Conservation (phyloP, 2,329 filamentous ascomycete species). For the Fusarium burgessii region DNA sequence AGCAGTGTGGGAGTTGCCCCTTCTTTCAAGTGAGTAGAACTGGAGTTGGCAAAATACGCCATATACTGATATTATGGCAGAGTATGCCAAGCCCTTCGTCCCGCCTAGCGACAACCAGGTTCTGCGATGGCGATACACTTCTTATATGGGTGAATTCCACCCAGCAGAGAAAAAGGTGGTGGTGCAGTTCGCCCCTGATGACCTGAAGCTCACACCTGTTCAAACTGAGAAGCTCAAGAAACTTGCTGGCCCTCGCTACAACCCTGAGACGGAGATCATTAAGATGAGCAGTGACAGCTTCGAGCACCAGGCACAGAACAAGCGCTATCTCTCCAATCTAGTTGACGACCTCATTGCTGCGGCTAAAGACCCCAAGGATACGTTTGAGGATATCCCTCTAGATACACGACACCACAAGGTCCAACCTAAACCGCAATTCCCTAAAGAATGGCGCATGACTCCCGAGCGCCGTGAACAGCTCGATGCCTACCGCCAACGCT, state of each 20-base stretch:
- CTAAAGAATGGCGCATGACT: slow-evolving; percentile 85
- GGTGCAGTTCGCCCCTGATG: slow-evolving; percentile 83
- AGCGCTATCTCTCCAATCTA: slow-evolving; percentile 88
- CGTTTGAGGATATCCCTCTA: slow-evolving; percentile 88
- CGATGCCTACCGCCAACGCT: slow-evolving; percentile 67
- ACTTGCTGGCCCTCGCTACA: slow-evolving; percentile 86
- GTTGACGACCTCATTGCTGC: slow-evolving; percentile 79
- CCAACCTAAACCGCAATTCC: slow-evolving; percentile 77
- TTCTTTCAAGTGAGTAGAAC: slow-evolving; percentile 79
- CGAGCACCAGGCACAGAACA: slow-evolving; percentile 93
- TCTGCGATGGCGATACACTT: slow-evolving; percentile 95
- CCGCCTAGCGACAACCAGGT: slow-evolving; percentile 75
- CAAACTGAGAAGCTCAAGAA: slow-evolving; percentile 89
- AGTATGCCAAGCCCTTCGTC: slow-evolving; percentile 84
- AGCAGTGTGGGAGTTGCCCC: slow-evolving; percentile 94
- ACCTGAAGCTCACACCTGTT: slow-evolving; percentile 75
- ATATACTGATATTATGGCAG: slow-evolving; percentile 58
- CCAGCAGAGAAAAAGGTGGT: slow-evolving; percentile 95
- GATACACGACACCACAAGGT: slow-evolving; percentile 87
- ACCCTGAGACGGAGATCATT: slow-evolving; percentile 82
- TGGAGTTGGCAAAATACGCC: background rate
- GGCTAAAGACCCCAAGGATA: slow-evolving; percentile 82
- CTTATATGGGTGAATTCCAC: slow-evolving; percentile 94
- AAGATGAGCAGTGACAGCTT: slow-evolving; percentile 94
- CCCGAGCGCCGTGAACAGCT: slow-evolving; percentile 74